Evolutionary conservation across 169 alveolate genomes (phyloP).

Genomic region (Cryptosporidium meleagridis): DNA sequence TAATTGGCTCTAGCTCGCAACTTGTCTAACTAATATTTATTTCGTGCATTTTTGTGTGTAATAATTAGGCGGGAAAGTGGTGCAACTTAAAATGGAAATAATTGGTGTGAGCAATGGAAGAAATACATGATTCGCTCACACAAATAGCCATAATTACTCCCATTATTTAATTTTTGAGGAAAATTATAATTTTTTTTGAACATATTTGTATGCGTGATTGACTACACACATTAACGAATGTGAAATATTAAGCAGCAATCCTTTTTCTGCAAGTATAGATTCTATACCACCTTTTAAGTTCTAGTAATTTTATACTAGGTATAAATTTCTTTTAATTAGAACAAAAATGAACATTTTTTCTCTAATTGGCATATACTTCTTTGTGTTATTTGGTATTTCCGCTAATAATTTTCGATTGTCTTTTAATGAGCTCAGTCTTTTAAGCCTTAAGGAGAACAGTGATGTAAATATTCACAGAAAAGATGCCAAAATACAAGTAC

Average conservation of each 20-base stretch:
- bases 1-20: background rate
- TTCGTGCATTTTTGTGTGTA: background rate
- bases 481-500: background rate
- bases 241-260: background rate
- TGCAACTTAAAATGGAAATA: too few relatives aligned
- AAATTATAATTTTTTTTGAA: background rate
- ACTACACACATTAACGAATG: background rate
- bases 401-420: background rate
- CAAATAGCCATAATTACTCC: background rate
- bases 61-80: background rate
- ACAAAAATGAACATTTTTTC: background rate
- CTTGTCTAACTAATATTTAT: too few relatives aligned
- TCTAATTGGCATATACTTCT: background rate
- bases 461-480: background rate
- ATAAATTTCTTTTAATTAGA: background rate
- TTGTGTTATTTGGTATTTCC: background rate
- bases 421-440: background rate
- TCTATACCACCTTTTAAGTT: background rate
- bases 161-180: background rate
- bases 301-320: background rate
- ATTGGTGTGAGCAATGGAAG: too few relatives aligned
- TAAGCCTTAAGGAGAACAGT: background rate
- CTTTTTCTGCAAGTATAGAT: background rate
- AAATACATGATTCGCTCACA: background rate
- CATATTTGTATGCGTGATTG: background rate